Base-by-base conservation (phyloP, 805 yeast species). In the Ogataea paradorogensis region DNA sequence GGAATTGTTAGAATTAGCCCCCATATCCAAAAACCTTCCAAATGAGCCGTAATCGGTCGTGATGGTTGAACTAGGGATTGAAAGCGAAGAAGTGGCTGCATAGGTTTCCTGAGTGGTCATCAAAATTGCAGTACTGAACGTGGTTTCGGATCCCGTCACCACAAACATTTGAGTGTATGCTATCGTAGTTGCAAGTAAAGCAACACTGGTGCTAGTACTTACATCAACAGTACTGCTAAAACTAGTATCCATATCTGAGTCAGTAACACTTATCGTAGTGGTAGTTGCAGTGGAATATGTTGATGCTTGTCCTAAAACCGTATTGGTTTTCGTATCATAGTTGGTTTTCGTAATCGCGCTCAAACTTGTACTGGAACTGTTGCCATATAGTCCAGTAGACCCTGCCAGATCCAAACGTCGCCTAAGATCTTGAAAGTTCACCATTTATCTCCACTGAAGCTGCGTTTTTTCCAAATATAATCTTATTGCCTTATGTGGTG, bases 161-260 rank as follows among this genome's bases (percentile, higher is more conserved):
- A 59, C 49, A 37, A 52, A 58, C 8, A 47, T 45, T 41, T 61
- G 66, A 4, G 62, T 53, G 40, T 60, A 60, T 3, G 49, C 44
- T 16, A 47, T 40, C 4, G 52, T 42, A 5, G 58, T 41, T 10
- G 36, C 21, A 5, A 10, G 14, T 2, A 22, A 25, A 21, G 7
- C 7, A 15, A 15, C 16, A 13, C 27, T 5, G 10, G 39, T 14
- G 5, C 24, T 21, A 2, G 32, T 5, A 15, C 38, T 22, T 9
- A 11, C 7, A 9, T 23, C n/a, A 3, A 23, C 25, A 23, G n/a
- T 23, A 9, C 25, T 23, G 8, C 4, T 23, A 23, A 11, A 3
- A 9, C n/a, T 23, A 23, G 25, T 23, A 11, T 7, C 25, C n/a
- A 4, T 23, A 9, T 23, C 7, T 23, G 25, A 23, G 9, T 7